These are phyloP conservation scores for Teunomyces lycoperdinae DNA, from an alignment of 805 yeast genomes.

Conservation along the genomic window DNA sequence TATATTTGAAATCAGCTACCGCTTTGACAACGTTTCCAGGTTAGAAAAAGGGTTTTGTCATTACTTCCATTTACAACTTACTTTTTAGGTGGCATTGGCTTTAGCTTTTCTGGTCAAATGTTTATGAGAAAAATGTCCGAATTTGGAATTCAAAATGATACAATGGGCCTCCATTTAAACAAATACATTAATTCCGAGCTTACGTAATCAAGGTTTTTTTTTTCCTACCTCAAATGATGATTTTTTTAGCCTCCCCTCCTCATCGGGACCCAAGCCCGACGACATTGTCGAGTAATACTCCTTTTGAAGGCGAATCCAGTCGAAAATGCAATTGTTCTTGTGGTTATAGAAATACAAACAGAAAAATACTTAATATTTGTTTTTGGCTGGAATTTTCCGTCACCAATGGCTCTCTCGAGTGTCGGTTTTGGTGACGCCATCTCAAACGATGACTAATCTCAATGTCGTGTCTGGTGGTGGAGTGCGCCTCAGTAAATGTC, in stretches of 20 bases:
- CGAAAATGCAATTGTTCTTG: too few relatives aligned
- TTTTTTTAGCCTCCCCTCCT: too few relatives aligned
- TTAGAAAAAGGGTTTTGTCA: not conserved
- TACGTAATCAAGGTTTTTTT: too few relatives aligned
- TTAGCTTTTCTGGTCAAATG: not conserved
- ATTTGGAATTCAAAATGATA: too few relatives aligned
- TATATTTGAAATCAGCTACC: slow-evolving; percentile 20
- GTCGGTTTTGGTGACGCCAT: not conserved
- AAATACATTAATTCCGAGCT: too few relatives aligned
- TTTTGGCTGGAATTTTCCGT: not conserved
- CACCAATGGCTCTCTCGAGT: not conserved
- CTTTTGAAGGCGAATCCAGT: too few relatives aligned
- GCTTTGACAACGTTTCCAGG: slow-evolving; percentile 7
- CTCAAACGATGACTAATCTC: not conserved
- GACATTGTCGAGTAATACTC: too few relatives aligned
- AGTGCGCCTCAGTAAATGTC: slow-evolving; percentile 1
- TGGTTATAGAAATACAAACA: too few relatives aligned
- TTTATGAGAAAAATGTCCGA: too few relatives aligned
- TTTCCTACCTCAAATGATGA: too few relatives aligned
- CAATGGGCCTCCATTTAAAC: too few relatives aligned
- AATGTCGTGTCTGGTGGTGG: not conserved
- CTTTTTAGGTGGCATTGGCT: slow-evolving; percentile 11
- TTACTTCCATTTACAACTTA: not conserved
- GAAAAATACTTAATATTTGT: not conserved
- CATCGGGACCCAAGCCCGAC: too few relatives aligned